These are phyloP conservation scores for Coccomyxa subellipsoidea DNA, from an alignment of 163 green algal species.

Conservation along the genomic window DNA sequence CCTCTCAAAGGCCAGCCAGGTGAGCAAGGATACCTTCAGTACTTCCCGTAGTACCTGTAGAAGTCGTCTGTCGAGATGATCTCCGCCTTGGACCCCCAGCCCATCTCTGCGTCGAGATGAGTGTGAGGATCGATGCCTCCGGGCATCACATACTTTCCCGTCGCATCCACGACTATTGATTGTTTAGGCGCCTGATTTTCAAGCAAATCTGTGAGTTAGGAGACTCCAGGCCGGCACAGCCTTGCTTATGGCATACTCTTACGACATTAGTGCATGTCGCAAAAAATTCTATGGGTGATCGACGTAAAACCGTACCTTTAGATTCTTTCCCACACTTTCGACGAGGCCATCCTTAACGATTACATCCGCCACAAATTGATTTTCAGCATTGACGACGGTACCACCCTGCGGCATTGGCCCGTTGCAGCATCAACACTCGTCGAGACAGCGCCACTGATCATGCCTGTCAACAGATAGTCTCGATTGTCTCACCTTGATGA, in stretches of 20 bases:
- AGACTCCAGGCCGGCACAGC: no score
- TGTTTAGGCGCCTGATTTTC: constrained; percentile 41
- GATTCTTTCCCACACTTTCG: constrained; percentile 44
- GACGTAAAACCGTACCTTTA: constrained; percentile 42
- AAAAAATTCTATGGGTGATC: neutral
- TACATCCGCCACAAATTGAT: constrained; percentile 67
- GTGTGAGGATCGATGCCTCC: constrained; percentile 98
- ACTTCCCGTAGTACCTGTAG: constrained; percentile 46
- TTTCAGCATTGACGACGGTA: constrained; percentile 87
- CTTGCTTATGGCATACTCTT: no score
- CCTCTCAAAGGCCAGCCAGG: neutral
- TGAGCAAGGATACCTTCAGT: neutral
- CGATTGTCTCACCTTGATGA: constrained; percentile 6
- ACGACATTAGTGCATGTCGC: neutral
- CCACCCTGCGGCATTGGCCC: constrained; percentile 62
- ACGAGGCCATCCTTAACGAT: constrained; percentile 76
- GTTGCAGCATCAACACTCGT: neutral
- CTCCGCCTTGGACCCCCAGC: constrained; percentile 58
- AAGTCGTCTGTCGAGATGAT: constrained; percentile 75
- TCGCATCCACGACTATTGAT: constrained; percentile 71
- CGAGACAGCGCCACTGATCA: no score
- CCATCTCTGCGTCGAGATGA: constrained; percentile 92
- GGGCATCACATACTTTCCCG: constrained; percentile 84
- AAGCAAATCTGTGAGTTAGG: no score
- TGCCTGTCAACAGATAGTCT: neutral